Conservation (phyloP, 805 yeast genomes). For the Candida andamanensis region DNA sequence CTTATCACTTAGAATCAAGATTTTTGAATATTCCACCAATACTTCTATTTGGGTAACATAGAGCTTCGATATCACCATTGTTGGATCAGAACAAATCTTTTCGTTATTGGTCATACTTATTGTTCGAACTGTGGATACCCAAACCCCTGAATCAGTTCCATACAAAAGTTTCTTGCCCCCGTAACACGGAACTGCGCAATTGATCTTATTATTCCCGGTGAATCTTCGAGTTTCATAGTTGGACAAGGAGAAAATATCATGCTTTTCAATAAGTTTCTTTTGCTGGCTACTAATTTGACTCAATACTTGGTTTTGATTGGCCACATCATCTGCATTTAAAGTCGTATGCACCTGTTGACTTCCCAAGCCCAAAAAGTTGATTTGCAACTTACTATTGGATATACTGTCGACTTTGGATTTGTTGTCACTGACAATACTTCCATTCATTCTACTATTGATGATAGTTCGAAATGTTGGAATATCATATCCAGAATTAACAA, state of each 20-base stretch:
- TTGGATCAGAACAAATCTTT: constrained; percentile 62
- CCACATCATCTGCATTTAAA: constrained; percentile 46
- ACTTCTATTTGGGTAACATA: constrained; percentile 88
- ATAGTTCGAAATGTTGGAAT: constrained; percentile 54
- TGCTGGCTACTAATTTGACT: constrained; percentile 82
- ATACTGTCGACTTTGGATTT: constrained; percentile 17
- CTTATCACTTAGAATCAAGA: constrained; percentile 79
- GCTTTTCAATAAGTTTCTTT: constrained; percentile 57
- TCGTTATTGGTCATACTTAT: constrained; percentile 46
- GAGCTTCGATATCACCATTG: constrained; percentile 64
- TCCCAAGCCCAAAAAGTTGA: constrained; percentile 51
- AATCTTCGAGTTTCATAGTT: constrained; percentile 73
- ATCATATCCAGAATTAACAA: constrained; percentile 73
- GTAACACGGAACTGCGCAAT: constrained; percentile 89
- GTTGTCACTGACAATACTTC: constrained; percentile 34
- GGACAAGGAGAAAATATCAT: constrained; percentile 75
- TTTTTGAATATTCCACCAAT: constrained; percentile 81
- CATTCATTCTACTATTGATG: constrained; percentile 28
- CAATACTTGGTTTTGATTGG: constrained; percentile 72
- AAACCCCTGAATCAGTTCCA: constrained; percentile 91
- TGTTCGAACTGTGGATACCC: constrained; percentile 66
- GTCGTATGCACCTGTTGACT: constrained; percentile 51
- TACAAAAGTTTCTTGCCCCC: constrained; percentile 88
- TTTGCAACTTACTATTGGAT: constrained; percentile 36
- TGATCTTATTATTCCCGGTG: constrained; percentile 69